phyloP scores from a whole-genome alignment of 768 basidiomycete genomes.

The Tephrocybe sp. region DNA sequence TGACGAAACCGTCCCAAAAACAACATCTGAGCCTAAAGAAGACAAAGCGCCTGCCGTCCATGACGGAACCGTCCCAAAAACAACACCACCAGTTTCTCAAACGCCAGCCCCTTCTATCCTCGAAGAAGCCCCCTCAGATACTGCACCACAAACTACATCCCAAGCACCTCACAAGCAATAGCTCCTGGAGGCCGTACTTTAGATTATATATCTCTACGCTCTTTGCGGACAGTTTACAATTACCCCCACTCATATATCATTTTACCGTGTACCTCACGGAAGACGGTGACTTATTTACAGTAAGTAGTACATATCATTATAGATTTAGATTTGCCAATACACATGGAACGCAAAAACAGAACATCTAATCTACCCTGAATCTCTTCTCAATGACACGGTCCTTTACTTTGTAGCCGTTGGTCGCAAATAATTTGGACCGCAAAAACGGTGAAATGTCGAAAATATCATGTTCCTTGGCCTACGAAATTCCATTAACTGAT shows the following conservation, averaged over 20 bases:
- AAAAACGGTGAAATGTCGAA: conserved; percentile 88
- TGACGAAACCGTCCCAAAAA: no score
- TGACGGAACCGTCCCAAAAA: no score
- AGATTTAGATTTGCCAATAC: conserved; percentile 6
- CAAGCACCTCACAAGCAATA: background rate
- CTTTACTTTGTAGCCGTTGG: conserved; percentile 84
- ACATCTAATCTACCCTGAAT: conserved; percentile 49
- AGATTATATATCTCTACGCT: background rate
- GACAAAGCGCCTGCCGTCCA: no score
- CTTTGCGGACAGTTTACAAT: background rate
- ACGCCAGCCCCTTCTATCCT: background rate
- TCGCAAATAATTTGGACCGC: conserved; percentile 74
- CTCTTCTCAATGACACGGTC: conserved; percentile 71
- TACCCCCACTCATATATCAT: conserved; percentile 12
- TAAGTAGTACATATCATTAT: conserved; percentile 11
- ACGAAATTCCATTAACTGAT: conserved; percentile 7
- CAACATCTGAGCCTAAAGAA: no score
- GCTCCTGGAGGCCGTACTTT: background rate
- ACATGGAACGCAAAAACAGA: conserved; percentile 10
- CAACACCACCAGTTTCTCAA: no score
- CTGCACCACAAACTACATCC: background rate
- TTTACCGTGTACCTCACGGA: background rate
- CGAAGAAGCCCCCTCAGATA: conserved; percentile 1
- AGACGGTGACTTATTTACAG: background rate
- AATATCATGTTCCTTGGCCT: conserved; percentile 98